Conservation (phyloP, 768 basidiomycete genomes). For the Lentinula lateritia region DNA sequence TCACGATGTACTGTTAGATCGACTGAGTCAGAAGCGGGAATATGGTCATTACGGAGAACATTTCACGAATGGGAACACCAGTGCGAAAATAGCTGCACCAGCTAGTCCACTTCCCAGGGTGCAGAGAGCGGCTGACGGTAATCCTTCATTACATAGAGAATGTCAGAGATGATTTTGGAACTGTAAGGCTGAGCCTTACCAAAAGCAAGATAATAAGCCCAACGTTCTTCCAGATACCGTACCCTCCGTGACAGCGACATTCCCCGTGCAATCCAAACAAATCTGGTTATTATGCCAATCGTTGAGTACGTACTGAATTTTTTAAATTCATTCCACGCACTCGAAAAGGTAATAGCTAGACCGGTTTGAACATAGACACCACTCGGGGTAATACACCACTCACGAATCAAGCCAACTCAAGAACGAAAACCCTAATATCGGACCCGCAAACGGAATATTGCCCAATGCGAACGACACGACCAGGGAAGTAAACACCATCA, state of each 20-base stretch:
- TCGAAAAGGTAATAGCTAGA: slow-evolving; percentile 87
- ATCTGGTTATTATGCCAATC: slow-evolving; percentile 37
- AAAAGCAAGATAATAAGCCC: slow-evolving; percentile 86
- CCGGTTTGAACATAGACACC: neutral
- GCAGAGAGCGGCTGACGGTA: slow-evolving; percentile 70
- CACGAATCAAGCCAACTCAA: slow-evolving; percentile 86
- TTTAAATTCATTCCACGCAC: slow-evolving; percentile 30
- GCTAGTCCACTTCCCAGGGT: slow-evolving; percentile 69
- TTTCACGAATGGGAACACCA: slow-evolving; percentile 74
- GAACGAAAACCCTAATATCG: slow-evolving; percentile 58
- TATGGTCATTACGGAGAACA: neutral
- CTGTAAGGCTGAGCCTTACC: slow-evolving; percentile 33
- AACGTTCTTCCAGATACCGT: slow-evolving; percentile 77
- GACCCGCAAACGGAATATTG: slow-evolving; percentile 62
- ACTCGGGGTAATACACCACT: slow-evolving; percentile 26
- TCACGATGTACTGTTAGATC: slow-evolving; percentile 65
- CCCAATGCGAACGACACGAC: slow-evolving; percentile 59
- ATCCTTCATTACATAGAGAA: slow-evolving; percentile 32
- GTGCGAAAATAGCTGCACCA: slow-evolving; percentile 78
- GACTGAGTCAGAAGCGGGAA: neutral
- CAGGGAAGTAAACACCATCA: slow-evolving; percentile 79
- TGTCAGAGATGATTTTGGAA: neutral
- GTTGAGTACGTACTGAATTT: neutral
- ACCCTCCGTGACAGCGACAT: slow-evolving; percentile 64
- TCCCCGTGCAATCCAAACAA: slow-evolving; percentile 74